phyloP scores from a whole-genome alignment of 371 early-diverging fungal genomes.

The Zopfochytrium polystomum region DNA sequence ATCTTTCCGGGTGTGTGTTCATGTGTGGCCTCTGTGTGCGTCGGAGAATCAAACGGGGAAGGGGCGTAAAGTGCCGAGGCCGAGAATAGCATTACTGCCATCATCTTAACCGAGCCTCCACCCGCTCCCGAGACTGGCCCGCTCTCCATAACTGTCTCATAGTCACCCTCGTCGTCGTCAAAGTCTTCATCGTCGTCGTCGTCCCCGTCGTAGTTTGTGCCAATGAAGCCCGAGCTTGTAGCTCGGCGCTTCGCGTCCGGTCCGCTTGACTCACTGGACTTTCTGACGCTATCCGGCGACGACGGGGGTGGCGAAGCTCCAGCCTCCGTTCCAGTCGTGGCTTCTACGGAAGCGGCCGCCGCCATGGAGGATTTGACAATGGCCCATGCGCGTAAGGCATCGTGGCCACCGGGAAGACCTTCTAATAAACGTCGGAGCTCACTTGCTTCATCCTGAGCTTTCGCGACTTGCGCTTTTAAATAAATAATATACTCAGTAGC shows the following conservation, averaged over 20 bases:
- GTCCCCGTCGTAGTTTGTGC: neutral
- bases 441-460: constrained; percentile 11
- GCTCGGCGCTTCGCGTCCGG: neutral
- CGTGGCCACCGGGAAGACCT: neutral
- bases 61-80: constrained; percentile 37
- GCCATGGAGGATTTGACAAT: neutral
- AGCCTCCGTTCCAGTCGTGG: neutral
- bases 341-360: neutral
- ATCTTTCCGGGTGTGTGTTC: constrained; percentile 10
- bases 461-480: constrained; percentile 33
- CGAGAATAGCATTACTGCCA: constrained; percentile 36
- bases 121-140: neutral
- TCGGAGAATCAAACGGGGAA: constrained; percentile 22
- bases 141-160: constrained; percentile 8
- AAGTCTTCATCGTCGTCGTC: neutral
- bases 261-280: too few species aligned
- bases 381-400: neutral
- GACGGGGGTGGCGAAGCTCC: constrained; percentile 4
- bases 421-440: constrained; percentile 12
- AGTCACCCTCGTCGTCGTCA: constrained; percentile 3
- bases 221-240: neutral
- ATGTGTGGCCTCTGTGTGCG: constrained; percentile 1
- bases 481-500: constrained; percentile 84
- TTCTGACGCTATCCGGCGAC: constrained; percentile 8
- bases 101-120: neutral